phyloP scores from a whole-genome alignment of 1,284 basidiomycete species.

The Ustilago sp. region DNA sequence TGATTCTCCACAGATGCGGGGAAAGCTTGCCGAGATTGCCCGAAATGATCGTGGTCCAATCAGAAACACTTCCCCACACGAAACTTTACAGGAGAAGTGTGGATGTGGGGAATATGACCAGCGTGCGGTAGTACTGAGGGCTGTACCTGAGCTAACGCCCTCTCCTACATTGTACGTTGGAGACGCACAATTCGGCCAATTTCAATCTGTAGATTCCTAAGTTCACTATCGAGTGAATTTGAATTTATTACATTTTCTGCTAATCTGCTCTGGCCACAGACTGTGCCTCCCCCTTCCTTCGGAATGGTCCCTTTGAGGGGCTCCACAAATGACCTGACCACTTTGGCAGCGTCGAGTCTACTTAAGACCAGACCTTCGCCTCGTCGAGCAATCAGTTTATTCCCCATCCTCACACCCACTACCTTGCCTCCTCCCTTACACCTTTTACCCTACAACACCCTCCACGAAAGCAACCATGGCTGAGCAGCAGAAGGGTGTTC shows the following conservation, averaged over 20 bases:
- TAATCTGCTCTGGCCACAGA: background rate
- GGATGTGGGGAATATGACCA: constrained; percentile 14
- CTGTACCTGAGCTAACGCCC: constrained; percentile 2
- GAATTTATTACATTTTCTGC: background rate
- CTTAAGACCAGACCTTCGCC: constrained; percentile 5
- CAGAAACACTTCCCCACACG: constrained; percentile 19
- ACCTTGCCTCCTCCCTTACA: background rate
- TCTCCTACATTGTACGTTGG: background rate
- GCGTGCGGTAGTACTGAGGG: background rate
- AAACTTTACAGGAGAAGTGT: constrained; percentile 2
- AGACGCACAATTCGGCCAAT: background rate
- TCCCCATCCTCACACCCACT: background rate
- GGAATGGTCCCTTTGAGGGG: background rate
- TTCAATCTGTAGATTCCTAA: too few relatives aligned
- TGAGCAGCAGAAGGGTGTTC: constrained; percentile 29
- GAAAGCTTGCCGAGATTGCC: background rate
- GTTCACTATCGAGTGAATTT: too few relatives aligned
- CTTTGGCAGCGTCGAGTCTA: background rate
- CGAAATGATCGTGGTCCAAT: constrained; percentile 9
- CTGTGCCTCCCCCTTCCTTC: background rate
- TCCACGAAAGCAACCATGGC: constrained; percentile 12
- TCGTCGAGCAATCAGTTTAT: background rate
- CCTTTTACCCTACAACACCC: background rate
- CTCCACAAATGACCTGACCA: background rate
- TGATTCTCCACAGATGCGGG: constrained; percentile 7